Evolutionary conservation across 495 filamentous ascomycete genomes (phyloP), one percentile per base, ranked within the genome.

Genomic region (Clohesyomyces aquaticus): DNA sequence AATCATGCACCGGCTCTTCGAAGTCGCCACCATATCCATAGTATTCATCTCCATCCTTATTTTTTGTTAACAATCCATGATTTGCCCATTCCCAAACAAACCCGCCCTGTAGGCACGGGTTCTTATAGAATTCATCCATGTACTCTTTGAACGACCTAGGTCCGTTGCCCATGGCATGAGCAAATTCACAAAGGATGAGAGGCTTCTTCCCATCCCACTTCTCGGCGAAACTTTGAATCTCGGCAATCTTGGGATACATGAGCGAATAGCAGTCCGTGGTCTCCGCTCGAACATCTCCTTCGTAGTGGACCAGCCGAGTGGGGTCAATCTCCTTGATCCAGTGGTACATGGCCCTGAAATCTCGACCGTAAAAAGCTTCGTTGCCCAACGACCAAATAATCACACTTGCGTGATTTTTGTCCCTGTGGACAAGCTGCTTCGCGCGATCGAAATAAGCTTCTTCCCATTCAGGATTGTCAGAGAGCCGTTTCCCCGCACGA

Each of bases 11-110:
- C 6, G 6, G 6, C 6, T 38, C 32, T 48, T 80, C 83, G 72
- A 87, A 88, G 58, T 89, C 87, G 1, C 85, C 87, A 0, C 85
- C 86, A 49, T 86, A 88, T 18, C 29, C 54, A 35, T 86, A 88
- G 60, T 81, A 87, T 21, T 76, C 72, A 35, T 77, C 78, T 12
- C 78, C 81, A n/a, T n/a, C n/a, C n/a, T n/a, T n/a, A n/a, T n/a
- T n/a, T n/a, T n/a, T n/a, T n/a, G n/a, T n/a, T n/a, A n/a, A n/a
- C 1, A 90, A 74, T 0, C 87, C 87, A 55, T 88, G 86, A 67
- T 88, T 89, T 0, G 84, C 81, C 86, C 86, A 89, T 70, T 88
- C 86, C 86, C 87, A 90, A 28, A 88, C 80, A 56, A 85, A 89
- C 8, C 87, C 87, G 0, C 87, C 87, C 66, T 88, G 85, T 4